Evolutionary conservation across 768 basidiomycete species (phyloP).

Genomic region (Dacryopinax spathularia): DNA sequence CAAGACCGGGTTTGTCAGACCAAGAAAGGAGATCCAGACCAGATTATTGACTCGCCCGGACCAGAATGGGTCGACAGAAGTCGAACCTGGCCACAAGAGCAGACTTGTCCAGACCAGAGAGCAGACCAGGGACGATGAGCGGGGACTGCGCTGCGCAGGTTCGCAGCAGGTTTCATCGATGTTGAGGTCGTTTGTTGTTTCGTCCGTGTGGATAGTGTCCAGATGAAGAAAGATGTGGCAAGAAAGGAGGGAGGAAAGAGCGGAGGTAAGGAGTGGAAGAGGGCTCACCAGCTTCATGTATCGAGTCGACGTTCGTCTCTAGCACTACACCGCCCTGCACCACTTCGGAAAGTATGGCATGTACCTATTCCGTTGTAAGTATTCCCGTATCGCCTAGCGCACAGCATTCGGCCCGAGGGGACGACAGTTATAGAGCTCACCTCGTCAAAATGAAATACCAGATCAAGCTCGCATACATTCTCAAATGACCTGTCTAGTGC

Average conservation of each 20-base stretch:
- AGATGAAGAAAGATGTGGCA: conserved; percentile 4
- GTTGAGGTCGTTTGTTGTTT: not conserved
- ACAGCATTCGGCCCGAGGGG: no score
- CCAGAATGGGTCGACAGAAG: not conserved
- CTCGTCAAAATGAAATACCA: conserved; percentile 98
- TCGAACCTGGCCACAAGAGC: no score
- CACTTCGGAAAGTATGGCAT: conserved; percentile 89
- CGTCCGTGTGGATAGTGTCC: conserved; percentile 7
- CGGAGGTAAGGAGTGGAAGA: not conserved
- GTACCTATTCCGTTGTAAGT: conserved; percentile 43
- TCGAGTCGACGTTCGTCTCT: conserved; percentile 86
- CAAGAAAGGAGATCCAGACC: no score
- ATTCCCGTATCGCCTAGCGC: not conserved
- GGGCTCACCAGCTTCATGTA: conserved; percentile 49
- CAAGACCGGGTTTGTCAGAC: not conserved
- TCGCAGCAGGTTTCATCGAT: not conserved
- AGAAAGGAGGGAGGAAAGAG: not conserved
- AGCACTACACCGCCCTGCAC: conserved; percentile 93
- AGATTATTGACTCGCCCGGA: no score
- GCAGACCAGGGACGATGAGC: not conserved
- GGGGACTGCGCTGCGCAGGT: not conserved
- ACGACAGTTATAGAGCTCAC: conserved; percentile 28
- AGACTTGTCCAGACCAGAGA: not conserved
- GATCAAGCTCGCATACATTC: conserved; percentile 95
- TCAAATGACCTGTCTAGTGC: conserved; percentile 89